phyloP scores from a whole-genome alignment of 192 early-diverging fungal species.

The Phycomyces blakesleeanus region DNA sequence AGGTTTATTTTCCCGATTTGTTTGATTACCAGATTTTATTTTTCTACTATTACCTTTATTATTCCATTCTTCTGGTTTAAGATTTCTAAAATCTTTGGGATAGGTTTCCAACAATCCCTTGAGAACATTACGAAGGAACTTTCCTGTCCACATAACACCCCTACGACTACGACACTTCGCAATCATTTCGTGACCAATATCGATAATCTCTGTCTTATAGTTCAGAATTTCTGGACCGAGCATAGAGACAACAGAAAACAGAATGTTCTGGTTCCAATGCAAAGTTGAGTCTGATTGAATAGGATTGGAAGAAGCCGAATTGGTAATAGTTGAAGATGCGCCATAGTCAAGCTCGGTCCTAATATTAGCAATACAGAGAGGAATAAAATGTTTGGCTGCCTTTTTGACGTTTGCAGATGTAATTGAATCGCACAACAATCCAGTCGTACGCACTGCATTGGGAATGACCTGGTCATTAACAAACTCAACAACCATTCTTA shows the following conservation, averaged over 20 bases:
- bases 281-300: slow-evolving; percentile 58
- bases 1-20: background rate
- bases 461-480: slow-evolving; percentile 56
- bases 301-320: slow-evolving; percentile 37
- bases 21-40: no score
- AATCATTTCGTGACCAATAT: slow-evolving; percentile 44
- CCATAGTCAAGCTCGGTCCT: slow-evolving; percentile 60
- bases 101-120: slow-evolving; percentile 48
- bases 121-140: slow-evolving; percentile 49
- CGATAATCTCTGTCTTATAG: slow-evolving; percentile 48
- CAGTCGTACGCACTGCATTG: slow-evolving; percentile 68
- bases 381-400: slow-evolving; percentile 54
- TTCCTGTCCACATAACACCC: slow-evolving; percentile 73
- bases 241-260: slow-evolving; percentile 50
- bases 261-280: slow-evolving; percentile 76
- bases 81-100: slow-evolving; percentile 54
- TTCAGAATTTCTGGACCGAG: slow-evolving; percentile 47
- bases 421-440: slow-evolving; percentile 41
- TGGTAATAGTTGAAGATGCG: slow-evolving; percentile 51
- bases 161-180: slow-evolving; percentile 51
- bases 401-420: slow-evolving; percentile 39
- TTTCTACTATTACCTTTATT: slow-evolving; percentile 35
- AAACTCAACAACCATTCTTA: slow-evolving; percentile 58
- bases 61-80: slow-evolving; percentile 51
- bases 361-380: slow-evolving; percentile 54